These are phyloP conservation scores for Xylariaceae sp. DNA, from an alignment of 2,329 filamentous ascomycete species.

Conservation along the genomic window DNA sequence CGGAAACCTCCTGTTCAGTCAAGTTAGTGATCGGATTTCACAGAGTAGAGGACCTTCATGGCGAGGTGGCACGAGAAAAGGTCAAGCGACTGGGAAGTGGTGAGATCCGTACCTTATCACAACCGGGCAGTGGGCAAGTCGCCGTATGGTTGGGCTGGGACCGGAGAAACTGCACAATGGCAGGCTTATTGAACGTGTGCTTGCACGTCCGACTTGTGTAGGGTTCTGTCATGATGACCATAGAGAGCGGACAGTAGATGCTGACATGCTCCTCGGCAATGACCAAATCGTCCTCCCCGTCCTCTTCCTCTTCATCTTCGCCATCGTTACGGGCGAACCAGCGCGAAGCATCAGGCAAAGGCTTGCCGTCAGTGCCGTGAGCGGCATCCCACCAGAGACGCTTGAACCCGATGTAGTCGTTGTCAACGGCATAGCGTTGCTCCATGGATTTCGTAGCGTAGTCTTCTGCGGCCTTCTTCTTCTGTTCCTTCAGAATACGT, in stretches of 20 bases:
- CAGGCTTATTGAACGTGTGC: conserved; percentile 68
- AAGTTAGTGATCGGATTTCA: conserved; percentile 4
- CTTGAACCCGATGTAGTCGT: conserved; percentile 60
- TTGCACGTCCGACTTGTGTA: conserved; percentile 65
- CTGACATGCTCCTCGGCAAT: conserved; percentile 62
- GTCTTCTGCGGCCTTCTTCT: conserved; percentile 37
- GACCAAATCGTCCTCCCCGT: conserved; percentile 66
- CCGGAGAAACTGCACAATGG: conserved; percentile 55
- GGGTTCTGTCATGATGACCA: conserved; percentile 63
- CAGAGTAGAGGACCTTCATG: background rate
- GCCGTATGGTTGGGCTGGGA: conserved; percentile 35
- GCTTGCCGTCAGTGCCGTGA: conserved; percentile 47
- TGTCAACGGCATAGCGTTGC: conserved; percentile 53
- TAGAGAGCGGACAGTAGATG: conserved; percentile 67
- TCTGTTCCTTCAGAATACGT: conserved; percentile 36
- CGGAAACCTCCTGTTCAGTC: conserved; percentile 43
- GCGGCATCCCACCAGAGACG: conserved; percentile 55
- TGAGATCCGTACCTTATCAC: conserved; percentile 48
- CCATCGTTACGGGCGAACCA: conserved; percentile 52
- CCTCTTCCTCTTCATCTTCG: conserved; percentile 37
- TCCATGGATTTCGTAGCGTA: conserved; percentile 43
- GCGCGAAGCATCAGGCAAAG: conserved; percentile 49
- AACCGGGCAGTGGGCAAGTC: conserved; percentile 65
- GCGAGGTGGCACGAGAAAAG: background rate
- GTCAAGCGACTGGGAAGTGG: background rate